These are phyloP conservation scores for Lunasporangiospora selenospora DNA, from an alignment of 192 early-diverging fungal species.

Conservation along the genomic window DNA sequence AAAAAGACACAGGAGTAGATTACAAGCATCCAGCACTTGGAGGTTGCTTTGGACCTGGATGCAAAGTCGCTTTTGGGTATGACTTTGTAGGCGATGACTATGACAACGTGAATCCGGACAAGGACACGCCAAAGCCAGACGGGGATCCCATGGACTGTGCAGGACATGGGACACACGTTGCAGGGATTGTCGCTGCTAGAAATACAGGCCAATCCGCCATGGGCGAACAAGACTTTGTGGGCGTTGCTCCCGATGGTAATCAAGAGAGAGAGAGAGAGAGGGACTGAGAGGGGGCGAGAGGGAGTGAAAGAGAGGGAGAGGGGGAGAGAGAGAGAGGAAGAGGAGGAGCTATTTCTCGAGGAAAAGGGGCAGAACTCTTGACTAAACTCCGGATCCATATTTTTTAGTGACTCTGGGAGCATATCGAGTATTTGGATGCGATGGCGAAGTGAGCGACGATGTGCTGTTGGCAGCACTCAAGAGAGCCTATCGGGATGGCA, in stretches of 20 bases:
- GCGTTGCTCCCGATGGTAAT: conserved; percentile 85
- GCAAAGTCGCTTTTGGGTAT: conserved; percentile 59
- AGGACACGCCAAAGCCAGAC: conserved; percentile 52
- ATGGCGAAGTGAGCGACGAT: conserved; percentile 67
- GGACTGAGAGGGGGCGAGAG: too few species aligned
- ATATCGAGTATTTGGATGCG: conserved; percentile 87
- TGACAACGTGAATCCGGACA: conserved; percentile 14
- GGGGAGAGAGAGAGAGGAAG: too few species aligned
- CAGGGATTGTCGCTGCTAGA: conserved; percentile 75
- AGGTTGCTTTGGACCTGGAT: conserved; percentile 60
- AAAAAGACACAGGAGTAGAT: conserved; percentile 53
- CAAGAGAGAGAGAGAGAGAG: too few species aligned
- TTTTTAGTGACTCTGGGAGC: conserved; percentile 67
- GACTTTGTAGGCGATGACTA: conserved; percentile 66
- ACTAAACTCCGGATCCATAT: too few species aligned
- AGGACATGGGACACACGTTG: conserved; percentile 70
- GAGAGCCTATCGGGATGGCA: conserved; percentile 68
- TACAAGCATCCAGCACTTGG: conserved; percentile 67
- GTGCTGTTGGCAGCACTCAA: conserved; percentile 79
- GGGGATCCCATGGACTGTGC: conserved; percentile 66
- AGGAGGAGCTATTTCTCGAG: too few species aligned
- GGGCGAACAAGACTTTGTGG: conserved; percentile 56
- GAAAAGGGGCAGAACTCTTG: too few species aligned
- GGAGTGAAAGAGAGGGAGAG: too few species aligned
- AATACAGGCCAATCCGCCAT: conserved; percentile 57